These are phyloP conservation scores for Termitomyces sp. DNA, from an alignment of 768 basidiomycete genomes.

Conservation along the genomic window DNA sequence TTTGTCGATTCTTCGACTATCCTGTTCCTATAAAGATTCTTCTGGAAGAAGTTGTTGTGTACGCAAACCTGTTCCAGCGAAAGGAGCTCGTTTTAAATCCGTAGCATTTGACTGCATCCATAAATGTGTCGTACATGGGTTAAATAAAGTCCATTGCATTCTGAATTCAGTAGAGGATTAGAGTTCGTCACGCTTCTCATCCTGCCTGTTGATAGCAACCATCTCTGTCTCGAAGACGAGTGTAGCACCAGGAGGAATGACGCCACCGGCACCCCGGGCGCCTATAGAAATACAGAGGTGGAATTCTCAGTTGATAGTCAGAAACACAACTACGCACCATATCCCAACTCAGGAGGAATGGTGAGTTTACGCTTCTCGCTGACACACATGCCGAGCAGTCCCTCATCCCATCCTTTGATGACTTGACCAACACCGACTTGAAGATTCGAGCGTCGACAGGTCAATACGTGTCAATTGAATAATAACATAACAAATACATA, in stretches of 20 bases:
- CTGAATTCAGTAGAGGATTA: not conserved
- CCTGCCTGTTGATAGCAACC: constrained; percentile 42
- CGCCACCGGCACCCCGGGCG: constrained; percentile 61
- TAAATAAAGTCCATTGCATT: not conserved
- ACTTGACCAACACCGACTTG: constrained; percentile 77
- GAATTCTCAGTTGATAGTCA: not conserved
- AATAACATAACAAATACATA: constrained; percentile 26
- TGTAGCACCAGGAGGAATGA: constrained; percentile 66
- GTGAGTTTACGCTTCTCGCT: constrained; percentile 85
- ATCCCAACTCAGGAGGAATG: constrained; percentile 75
- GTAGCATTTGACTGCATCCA: not conserved
- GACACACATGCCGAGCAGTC: constrained; percentile 80
- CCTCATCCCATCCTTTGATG: constrained; percentile 82
- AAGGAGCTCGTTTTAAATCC: not conserved
- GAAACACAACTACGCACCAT: constrained; percentile 51
- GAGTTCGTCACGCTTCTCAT: not conserved
- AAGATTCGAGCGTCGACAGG: not conserved
- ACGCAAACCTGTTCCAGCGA: too few species aligned
- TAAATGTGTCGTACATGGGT: not conserved
- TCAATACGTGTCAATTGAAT: not conserved
- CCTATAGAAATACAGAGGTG: constrained; percentile 34
- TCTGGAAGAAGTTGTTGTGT: too few species aligned
- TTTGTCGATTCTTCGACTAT: too few species aligned
- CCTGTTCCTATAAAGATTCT: too few species aligned
- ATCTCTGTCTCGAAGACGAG: constrained; percentile 88